Evolutionary conservation across 495 filamentous ascomycete species (phyloP), one percentile per base, ranked within the genome.

Genomic region (Barbatosphaeria neglecta): DNA sequence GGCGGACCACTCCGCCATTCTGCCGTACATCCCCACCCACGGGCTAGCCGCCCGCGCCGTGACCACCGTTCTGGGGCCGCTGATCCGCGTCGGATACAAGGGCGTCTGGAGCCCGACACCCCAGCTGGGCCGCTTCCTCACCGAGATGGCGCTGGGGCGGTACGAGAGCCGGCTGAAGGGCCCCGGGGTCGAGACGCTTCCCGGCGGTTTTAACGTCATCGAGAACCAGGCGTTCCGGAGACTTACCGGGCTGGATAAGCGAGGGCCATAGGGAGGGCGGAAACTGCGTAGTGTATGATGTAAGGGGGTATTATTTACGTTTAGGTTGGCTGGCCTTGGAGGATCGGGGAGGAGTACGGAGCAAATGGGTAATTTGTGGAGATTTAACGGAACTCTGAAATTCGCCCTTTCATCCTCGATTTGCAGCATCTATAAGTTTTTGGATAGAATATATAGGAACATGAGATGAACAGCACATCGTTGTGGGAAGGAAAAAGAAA

Each of bases 71-170:
- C 0, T 65, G n/a, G 39, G 50, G 3, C 45, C 44, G 2, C n/a
- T 57, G 19, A 15, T 67, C 18, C 15, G 53, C 9, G 47, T 52
- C 0, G 27, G 50, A 11, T 41, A 57, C 0, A 56, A 41, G n/a
- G 25, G 50, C 0, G 23, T 46, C 0, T 63, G 67, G 41, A 70
- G 60, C 20, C 68, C 70, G 22, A 79, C 72, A 6, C 57, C 48
- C 23, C 57, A 50, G 1, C 53, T 74, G 35, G 73, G 63, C 1
- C 46, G 43, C 23, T 65, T 71, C 25, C 33, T 69, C 44, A 70
- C 74, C 0, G 73, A 79, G 45, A 57, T 86, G 67, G 83, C 82
- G 0, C 71, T 74, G 65, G 77, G 81, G 1, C 57, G 52, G 52
- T 54, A 41, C 27, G 66, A 75, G 33, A 66, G 64, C n/a, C 59